Base-by-base conservation (phyloP, 495 filamentous ascomycete species). In the Trichoderma reesei region DNA sequence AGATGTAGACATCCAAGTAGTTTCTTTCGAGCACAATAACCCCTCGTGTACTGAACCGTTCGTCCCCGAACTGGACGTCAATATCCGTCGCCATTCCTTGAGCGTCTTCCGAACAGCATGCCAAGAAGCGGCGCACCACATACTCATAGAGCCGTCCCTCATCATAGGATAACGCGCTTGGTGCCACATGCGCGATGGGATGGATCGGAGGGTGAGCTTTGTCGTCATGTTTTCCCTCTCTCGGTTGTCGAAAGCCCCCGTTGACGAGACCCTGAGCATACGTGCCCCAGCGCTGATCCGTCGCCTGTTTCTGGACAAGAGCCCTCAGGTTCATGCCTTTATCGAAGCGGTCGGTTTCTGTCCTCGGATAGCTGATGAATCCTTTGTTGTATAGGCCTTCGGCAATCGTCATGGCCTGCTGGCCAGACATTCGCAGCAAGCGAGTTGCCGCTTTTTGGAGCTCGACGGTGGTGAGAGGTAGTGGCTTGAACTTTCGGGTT, bases 161-260 rank as follows among this genome's bases (percentile, higher is more conserved):
- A 59, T 81, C 76, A 1, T 88, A 79, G 36, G 79, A 81, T 11
- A 96, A 80, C 6, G 79, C 76, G n/a, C 70, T 73, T 0, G 85
- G 83, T 4, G 82, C 76, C 5, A 87, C 91, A 71, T 88, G 92
- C 62, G 86, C 87, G 60, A 98, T 86, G 0, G 94, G 94, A 71
- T 98, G 95, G 61, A 98, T 98, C 1, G 94, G 94, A 37, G 94
- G 94, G 76, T 98, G 94, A 13, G 94, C 94, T 71, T 96, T 91
- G 72, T 98, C 94, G 72, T 98, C 96, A 70, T 96, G 83, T 59
- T 86, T 81, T 16, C 94, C 94, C 67, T 86, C 82, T 18, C 93
- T 83, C 33, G 94, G 94, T 37, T 87, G 85, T 56, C 85, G 85
- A 72, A 96, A 98, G 36, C 80, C 86, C 31, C 92, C 91, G 64